These are phyloP conservation scores for Colletotrichum costaricense DNA, from an alignment of 2,329 filamentous ascomycete species.

Conservation along the genomic window DNA sequence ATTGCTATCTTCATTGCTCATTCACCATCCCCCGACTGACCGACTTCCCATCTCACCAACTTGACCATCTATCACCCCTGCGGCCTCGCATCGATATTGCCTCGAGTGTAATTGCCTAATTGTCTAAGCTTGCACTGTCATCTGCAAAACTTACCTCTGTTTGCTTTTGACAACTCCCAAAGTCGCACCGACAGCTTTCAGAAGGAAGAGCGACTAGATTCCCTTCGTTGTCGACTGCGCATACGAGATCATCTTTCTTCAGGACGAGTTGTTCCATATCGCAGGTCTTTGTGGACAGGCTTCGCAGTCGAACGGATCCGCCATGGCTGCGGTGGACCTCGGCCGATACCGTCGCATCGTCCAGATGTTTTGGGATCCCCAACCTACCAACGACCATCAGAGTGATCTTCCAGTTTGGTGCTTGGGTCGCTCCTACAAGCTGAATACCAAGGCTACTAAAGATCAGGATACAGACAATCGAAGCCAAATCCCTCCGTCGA, in stretches of 20 bases:
- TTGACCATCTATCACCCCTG: not conserved
- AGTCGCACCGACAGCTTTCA: not conserved
- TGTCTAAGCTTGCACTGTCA: not conserved
- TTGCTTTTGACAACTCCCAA: not conserved
- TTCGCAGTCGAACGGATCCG: constrained; percentile 43
- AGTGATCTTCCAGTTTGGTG: constrained; percentile 85
- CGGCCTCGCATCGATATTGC: not conserved
- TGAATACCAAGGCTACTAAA: constrained; percentile 46
- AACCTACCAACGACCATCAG: constrained; percentile 81
- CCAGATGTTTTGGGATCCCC: constrained; percentile 92
- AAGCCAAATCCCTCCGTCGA: constrained; percentile 34
- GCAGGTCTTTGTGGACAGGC: not conserved
- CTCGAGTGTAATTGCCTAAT: not conserved
- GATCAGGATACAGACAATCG: constrained; percentile 10
- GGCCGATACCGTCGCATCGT: constrained; percentile 83
- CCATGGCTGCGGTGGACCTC: constrained; percentile 73
- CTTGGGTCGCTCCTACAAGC: constrained; percentile 67
- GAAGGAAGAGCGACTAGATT: not conserved
- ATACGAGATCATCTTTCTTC: not conserved
- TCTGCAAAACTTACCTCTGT: not conserved
- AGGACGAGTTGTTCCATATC: not conserved
- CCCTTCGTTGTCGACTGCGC: not conserved
- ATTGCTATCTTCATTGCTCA: not conserved
- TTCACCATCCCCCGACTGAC: not conserved
- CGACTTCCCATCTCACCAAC: not conserved